Conservation (phyloP, 257 asterid genomes). For the Solanum infundibuliforme region DNA sequence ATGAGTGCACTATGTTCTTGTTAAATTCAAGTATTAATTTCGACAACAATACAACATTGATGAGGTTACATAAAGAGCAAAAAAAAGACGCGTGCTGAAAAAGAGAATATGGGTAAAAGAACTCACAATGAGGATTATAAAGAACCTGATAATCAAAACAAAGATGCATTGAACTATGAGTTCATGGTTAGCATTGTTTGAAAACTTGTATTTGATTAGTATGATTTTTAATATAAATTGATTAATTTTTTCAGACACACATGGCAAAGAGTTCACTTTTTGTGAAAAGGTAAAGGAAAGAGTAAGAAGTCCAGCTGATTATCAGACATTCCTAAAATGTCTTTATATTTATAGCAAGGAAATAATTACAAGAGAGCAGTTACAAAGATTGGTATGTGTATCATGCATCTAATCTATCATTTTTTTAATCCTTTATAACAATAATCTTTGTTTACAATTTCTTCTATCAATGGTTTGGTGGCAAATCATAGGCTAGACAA, state of each 20-base stretch:
- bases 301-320: constrained; percentile 63
- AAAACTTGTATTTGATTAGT: not conserved
- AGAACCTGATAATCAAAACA: constrained; percentile 48
- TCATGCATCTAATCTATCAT: not conserved
- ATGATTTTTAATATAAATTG: not conserved
- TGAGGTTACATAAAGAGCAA: not conserved
- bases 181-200: not conserved
- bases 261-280: constrained; percentile 61
- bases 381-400: constrained; percentile 70
- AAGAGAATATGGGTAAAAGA: not conserved
- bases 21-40: not conserved
- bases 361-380: constrained; percentile 75
- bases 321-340: constrained; percentile 91
- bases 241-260: constrained; percentile 44
- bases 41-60: not conserved
- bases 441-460: not conserved
- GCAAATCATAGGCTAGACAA: not conserved
- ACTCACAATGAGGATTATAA: constrained; percentile 29
- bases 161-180: constrained; percentile 76
- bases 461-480: not conserved
- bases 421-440: not conserved
- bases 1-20: constrained; percentile 76
- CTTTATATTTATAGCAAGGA: constrained; percentile 88
- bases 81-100: not conserved
- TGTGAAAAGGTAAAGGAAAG: constrained; percentile 94